Conservation (phyloP, 495 filamentous ascomycete genomes). For the Neurospora cerealis region DNA sequence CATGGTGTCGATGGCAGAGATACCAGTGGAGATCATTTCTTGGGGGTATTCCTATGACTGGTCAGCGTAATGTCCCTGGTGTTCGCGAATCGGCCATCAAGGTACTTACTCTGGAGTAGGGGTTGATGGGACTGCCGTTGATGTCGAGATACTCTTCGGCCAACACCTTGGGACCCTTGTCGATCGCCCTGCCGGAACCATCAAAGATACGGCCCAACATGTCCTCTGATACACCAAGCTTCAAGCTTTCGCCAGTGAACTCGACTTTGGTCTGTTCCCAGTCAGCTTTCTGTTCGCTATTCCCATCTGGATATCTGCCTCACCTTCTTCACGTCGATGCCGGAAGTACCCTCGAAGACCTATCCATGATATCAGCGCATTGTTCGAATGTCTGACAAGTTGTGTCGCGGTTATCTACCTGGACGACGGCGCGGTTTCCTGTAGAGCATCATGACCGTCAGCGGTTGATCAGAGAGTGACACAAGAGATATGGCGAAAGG, state of each 20-base stretch:
- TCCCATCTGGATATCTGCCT: slow-evolving; percentile 6
- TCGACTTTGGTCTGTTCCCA: slow-evolving; percentile 77
- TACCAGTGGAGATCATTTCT: slow-evolving; percentile 99
- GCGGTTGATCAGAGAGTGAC: not conserved
- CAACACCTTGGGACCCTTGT: slow-evolving; percentile 96
- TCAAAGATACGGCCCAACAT: slow-evolving; percentile 99
- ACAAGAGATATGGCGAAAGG: not conserved
- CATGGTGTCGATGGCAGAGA: slow-evolving; percentile 99
- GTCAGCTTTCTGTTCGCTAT: slow-evolving; percentile 4
- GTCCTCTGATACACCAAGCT: slow-evolving; percentile 97
- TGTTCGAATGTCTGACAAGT: not conserved
- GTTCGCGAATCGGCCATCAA: not conserved
- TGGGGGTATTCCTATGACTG: slow-evolving; percentile 78
- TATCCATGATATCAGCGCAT: slow-evolving; percentile 28
- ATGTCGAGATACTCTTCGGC: slow-evolving; percentile 98
- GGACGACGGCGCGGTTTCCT: slow-evolving; percentile 87
- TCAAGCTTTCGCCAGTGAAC: slow-evolving; percentile 92
- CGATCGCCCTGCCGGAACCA: slow-evolving; percentile 91
- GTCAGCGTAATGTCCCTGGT: slow-evolving; percentile 6
- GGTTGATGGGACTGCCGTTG: slow-evolving; percentile 98
- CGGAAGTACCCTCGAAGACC: slow-evolving; percentile 96
- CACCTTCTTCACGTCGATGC: slow-evolving; percentile 98
- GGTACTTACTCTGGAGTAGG: slow-evolving; percentile 74
- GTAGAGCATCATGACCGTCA: slow-evolving; percentile 11
- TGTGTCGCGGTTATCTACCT: slow-evolving; percentile 49